Evolutionary conservation across 306 rosid genomes (phyloP).

Genomic region (Lathyrus sativus): DNA sequence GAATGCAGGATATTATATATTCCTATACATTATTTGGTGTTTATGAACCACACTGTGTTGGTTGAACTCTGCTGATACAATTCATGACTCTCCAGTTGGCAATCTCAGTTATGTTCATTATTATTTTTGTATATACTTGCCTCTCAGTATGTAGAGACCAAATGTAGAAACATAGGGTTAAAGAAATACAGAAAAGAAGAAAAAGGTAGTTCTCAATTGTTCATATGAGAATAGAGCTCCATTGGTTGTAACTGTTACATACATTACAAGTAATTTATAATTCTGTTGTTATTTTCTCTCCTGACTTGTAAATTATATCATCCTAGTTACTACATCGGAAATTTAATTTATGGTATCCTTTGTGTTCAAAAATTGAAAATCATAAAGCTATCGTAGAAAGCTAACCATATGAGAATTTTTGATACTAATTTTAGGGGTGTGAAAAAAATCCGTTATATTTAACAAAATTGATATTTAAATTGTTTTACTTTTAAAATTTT

Average conservation of each 20-base stretch:
- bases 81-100: slow-evolving; percentile 59
- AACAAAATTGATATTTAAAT: too few species aligned
- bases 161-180: slow-evolving; percentile 43
- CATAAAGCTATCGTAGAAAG: background rate
- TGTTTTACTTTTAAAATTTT: too few species aligned
- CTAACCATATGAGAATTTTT: background rate
- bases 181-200: slow-evolving; percentile 33
- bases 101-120: slow-evolving; percentile 75
- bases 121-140: slow-evolving; percentile 60
- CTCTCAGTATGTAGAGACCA: slow-evolving; percentile 37
- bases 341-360: background rate
- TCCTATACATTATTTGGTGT: slow-evolving; percentile 44
- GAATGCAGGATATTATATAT: slow-evolving; percentile 49
- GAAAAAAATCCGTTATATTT: too few species aligned
- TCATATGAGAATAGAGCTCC: slow-evolving; percentile 39
- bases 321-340: background rate
- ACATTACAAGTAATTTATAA: slow-evolving; percentile 40
- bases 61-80: slow-evolving; percentile 60
- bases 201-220: slow-evolving; percentile 48
- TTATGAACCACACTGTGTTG: slow-evolving; percentile 45
- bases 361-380: too few species aligned
- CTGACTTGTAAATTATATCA: slow-evolving; percentile 1
- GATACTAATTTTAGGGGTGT: background rate
- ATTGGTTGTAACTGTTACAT: slow-evolving; percentile 38
- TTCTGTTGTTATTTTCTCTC: slow-evolving; percentile 1